phyloP scores from a whole-genome alignment of 257 asterid species.

The Rehmannia glutinosa region DNA sequence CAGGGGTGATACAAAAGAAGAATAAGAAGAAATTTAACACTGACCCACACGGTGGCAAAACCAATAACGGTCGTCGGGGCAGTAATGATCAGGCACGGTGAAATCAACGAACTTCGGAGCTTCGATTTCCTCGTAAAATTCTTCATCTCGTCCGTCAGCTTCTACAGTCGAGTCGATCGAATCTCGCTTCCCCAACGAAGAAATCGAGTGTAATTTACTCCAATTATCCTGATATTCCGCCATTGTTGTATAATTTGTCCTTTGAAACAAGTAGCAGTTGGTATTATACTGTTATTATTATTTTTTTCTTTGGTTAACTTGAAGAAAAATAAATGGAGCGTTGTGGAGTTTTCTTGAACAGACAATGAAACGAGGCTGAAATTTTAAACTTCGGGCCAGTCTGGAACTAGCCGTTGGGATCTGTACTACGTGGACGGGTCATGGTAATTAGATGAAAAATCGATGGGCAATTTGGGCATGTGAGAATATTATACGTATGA shows the following conservation, averaged over 20 bases:
- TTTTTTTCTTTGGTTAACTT: not conserved
- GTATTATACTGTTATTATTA: not conserved
- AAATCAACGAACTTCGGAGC: constrained; percentile 97
- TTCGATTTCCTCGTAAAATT: constrained; percentile 80
- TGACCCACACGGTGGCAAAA: constrained; percentile 88
- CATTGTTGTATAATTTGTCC: constrained; percentile 21
- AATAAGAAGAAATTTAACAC: constrained; percentile 10
- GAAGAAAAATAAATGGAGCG: constrained; percentile 27
- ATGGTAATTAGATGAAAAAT: constrained; percentile 10
- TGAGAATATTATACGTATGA: not conserved
- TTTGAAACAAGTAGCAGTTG: not conserved
- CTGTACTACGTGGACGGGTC: constrained; percentile 30
- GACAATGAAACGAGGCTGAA: constrained; percentile 15
- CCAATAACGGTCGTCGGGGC: constrained; percentile 96
- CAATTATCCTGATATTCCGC: constrained; percentile 25
- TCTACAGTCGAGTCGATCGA: constrained; percentile 11
- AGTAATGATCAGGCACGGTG: constrained; percentile 47
- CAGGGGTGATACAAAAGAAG: not conserved
- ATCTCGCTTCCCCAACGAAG: constrained; percentile 34
- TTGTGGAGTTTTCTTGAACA: constrained; percentile 15
- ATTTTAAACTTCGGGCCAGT: constrained; percentile 39
- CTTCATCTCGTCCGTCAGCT: constrained; percentile 42
- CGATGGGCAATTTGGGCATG: not conserved
- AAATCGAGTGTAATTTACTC: constrained; percentile 22
- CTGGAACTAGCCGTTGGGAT: constrained; percentile 75